Evolutionary conservation across 345 rosid species (phyloP), one percentile per base, ranked within the genome.

Genomic region (Alliaria petiolata): DNA sequence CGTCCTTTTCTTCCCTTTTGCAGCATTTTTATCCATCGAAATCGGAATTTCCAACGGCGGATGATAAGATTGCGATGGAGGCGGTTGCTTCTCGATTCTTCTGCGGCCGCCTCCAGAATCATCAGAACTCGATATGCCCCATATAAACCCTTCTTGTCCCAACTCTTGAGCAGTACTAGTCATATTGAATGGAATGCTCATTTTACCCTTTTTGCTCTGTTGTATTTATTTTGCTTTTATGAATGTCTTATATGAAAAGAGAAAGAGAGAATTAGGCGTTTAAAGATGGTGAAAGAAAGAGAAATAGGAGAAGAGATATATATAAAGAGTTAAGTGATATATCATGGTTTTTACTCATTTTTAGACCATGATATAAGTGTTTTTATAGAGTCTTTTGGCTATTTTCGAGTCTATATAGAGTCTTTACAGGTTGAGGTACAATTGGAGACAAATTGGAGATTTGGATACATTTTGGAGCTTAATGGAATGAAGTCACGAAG

Each of bases 91-190:
- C 20, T 55, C 61, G 9, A 38, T 62, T 62, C 6, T 36, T 22
- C 0, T 8, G 16, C 39, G 26, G 4, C 57, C 36, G 0, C 69
- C 82, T 16, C 54, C 63, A 0, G 75, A 78, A 66, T 77, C 60
- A 20, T 80, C 84, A 6, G 86, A 83, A 71, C 76, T 75, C 6
- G 77, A 70, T 5, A 80, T 51, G 59, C 47, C 84, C 88, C 83
- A 79, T 59, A 77, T 2, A 71, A 57, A 12, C 31, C 70, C 61
- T 36, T 82, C 71, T 81, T 81, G 82, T 64, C 76, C 9, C 62
- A 55, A 65, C 12, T 71, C 58, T 65, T 71, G 72, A 40, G 14
- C 62, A 64, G 40, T 65, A 59, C n/a, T n/a, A n/a, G n/a, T 26
- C 77, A 52, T 77, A 58, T 52, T 72, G 56, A 55, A 60, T 38